These are phyloP conservation scores for Blastobotrys attinorum DNA, from an alignment of 805 yeast species.

Conservation along the genomic window DNA sequence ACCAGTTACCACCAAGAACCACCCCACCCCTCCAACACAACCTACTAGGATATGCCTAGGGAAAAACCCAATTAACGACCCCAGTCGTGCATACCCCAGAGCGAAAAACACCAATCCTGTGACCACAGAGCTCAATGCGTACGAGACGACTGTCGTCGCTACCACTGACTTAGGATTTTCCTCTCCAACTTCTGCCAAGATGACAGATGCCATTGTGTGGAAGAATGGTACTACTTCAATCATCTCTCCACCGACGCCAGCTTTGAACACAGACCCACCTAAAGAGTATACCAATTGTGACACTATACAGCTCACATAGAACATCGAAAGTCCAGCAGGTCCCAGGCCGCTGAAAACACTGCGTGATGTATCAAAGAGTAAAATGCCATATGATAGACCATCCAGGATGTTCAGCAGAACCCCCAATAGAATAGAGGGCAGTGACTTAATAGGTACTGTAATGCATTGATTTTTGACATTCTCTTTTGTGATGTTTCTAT, in stretches of 20 bases:
- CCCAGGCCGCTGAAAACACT: constrained; percentile 70
- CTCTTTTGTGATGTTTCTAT: not conserved
- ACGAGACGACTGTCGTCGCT: constrained; percentile 82
- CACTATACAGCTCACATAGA: constrained; percentile 83
- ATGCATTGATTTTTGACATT: not conserved
- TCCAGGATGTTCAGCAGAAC: constrained; percentile 79
- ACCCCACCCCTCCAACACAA: constrained; percentile 98
- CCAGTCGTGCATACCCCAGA: constrained; percentile 73
- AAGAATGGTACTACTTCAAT: constrained; percentile 98
- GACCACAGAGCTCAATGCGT: constrained; percentile 71
- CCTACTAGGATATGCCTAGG: constrained; percentile 95
- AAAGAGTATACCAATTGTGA: constrained; percentile 82
- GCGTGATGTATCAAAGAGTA: constrained; percentile 86
- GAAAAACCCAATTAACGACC: constrained; percentile 86
- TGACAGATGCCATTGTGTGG: constrained; percentile 83
- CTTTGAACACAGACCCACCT: constrained; percentile 83
- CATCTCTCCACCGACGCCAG: constrained; percentile 98
- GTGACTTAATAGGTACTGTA: constrained; percentile 35
- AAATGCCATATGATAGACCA: constrained; percentile 95
- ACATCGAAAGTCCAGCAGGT: constrained; percentile 88
- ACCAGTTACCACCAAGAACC: constrained; percentile 83
- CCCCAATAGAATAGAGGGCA: constrained; percentile 85
- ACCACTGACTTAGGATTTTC: constrained; percentile 42
- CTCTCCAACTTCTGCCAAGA: constrained; percentile 49
- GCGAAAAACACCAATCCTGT: constrained; percentile 77